Evolutionary conservation across 139 green algal species (phyloP), one percentile per base, ranked within the genome.

Genomic region (Eudorina sp.): DNA sequence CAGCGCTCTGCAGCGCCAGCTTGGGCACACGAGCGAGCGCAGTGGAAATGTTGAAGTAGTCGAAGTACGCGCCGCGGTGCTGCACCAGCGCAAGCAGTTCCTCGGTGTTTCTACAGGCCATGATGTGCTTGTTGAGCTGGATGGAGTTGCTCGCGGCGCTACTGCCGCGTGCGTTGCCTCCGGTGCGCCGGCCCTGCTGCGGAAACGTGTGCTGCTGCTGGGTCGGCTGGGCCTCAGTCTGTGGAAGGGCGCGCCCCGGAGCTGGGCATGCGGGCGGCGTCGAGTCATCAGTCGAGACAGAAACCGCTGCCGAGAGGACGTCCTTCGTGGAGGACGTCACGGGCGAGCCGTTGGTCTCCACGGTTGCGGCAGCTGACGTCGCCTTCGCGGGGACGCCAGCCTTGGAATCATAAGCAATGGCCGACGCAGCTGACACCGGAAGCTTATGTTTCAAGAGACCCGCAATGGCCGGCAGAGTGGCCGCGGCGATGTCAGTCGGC

Each of bases 1-100:
- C 74, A 60, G 23, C 43, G 25, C 34, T 27, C 23, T 13, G 11
- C 3, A 72, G 80, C 18, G 92, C 85, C n/a, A 97, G 82, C 85
- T 96, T 97, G 43, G 94, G 95, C 62, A 95, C 75, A 8, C 92
- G 89, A 19, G 96, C 91, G 45, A 98, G 91, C 1, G 96, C 93
- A 14, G 92, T 95, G 72, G 89, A 92, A 70, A 95, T 86, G 89
- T 97, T 98, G 90, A 97, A 95, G 53, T 89, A 88, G 85, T 95
- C 93, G 64, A 96, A 94, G 0, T 92, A 58, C 16, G 69, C 27
- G 23, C 80, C 85, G 48, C 92, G 72, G 41, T 91, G 86, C 5
- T 91, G 89, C 51, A 95, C 89, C 3, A 97, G 72, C 31, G 73
- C 78, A 23, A 95, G 70, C n/a, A 97, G 91, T 36, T 93, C 84